These are phyloP conservation scores for Tillandsia fasciculata DNA, from an alignment of 176 grass and related monocot genomes.

Conservation along the genomic window DNA sequence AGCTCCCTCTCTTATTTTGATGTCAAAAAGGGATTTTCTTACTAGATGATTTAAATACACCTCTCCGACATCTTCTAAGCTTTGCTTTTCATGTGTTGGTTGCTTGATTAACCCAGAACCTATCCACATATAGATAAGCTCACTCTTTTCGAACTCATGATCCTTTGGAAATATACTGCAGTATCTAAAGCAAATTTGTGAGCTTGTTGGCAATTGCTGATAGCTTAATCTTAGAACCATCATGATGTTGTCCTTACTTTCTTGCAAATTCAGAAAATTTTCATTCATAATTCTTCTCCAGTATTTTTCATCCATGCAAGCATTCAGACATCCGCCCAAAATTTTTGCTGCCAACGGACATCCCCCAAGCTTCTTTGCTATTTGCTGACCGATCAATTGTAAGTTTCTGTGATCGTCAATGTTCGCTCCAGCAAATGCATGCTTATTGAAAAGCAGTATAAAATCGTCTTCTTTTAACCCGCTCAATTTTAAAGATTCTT, in stretches of 20 bases:
- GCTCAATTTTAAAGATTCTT: too few relatives aligned
- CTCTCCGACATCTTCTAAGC: not conserved
- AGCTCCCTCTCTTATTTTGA: not conserved
- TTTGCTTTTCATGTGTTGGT: too few relatives aligned
- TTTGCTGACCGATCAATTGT: constrained; percentile 7
- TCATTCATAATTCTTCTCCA: constrained; percentile 23
- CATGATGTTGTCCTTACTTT: constrained; percentile 12
- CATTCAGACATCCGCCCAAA: constrained; percentile 16
- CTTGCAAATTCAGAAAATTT: constrained; percentile 13
- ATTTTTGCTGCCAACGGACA: constrained; percentile 22
- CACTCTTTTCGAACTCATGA: too few relatives aligned
- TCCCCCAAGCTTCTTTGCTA: constrained; percentile 18
- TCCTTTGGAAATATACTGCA: too few relatives aligned
- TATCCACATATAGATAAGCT: too few relatives aligned
- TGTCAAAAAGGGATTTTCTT: constrained; percentile 17
- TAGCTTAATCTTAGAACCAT: constrained; percentile 29
- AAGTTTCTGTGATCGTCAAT: not conserved
- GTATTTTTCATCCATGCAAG: not conserved
- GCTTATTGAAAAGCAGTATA: not conserved
- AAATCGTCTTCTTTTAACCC: too few relatives aligned
- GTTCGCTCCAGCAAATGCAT: constrained; percentile 19
- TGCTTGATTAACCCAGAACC: too few relatives aligned
- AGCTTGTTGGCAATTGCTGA: constrained; percentile 14
- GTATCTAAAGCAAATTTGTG: not conserved
- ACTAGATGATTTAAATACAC: not conserved